Conservation (phyloP, 2,329 filamentous ascomycete genomes). For the Sphaerulina vaccinii region DNA sequence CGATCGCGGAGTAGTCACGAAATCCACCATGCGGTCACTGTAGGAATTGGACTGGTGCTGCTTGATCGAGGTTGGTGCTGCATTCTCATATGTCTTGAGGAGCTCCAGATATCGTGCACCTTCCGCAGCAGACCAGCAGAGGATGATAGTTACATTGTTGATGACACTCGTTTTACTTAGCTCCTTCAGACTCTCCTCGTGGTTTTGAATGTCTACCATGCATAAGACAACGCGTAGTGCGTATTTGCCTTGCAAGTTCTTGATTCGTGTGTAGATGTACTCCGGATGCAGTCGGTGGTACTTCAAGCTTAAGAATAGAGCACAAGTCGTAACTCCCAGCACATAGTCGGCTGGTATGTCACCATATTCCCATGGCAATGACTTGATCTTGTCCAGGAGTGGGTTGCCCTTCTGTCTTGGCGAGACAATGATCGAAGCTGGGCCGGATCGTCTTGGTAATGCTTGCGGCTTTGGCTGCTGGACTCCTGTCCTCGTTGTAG, state of each 20-base stretch:
- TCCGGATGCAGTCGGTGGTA: conserved; percentile 97
- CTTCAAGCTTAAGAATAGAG: conserved; percentile 89
- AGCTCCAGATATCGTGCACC: conserved; percentile 90
- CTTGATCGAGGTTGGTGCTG: conserved; percentile 75
- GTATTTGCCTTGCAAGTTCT: conserved; percentile 79
- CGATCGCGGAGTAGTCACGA: conserved; percentile 83
- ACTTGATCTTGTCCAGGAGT: conserved; percentile 76
- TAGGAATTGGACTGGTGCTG: conserved; percentile 82
- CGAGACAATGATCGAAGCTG: conserved; percentile 83
- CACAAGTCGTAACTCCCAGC: conserved; percentile 81
- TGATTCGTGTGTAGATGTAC: conserved; percentile 94
- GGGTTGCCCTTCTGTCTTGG: conserved; percentile 94
- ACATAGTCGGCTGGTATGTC: conserved; percentile 96
- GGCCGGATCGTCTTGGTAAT: conserved; percentile 64
- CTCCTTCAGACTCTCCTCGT: conserved; percentile 85
- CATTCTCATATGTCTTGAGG: conserved; percentile 92
- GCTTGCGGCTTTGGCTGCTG: conserved; percentile 81
- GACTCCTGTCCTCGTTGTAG: conserved; percentile 28
- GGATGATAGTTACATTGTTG: conserved; percentile 86
- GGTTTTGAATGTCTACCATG: conserved; percentile 93
- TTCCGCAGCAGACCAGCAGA: conserved; percentile 93
- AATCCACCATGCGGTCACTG: conserved; percentile 83
- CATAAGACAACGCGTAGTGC: conserved; percentile 80
- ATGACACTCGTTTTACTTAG: conserved; percentile 88
- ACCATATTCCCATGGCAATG: conserved; percentile 91